Evolutionary conservation across 305 asterid species (phyloP).

Genomic region (Solanum aculeatissimum): DNA sequence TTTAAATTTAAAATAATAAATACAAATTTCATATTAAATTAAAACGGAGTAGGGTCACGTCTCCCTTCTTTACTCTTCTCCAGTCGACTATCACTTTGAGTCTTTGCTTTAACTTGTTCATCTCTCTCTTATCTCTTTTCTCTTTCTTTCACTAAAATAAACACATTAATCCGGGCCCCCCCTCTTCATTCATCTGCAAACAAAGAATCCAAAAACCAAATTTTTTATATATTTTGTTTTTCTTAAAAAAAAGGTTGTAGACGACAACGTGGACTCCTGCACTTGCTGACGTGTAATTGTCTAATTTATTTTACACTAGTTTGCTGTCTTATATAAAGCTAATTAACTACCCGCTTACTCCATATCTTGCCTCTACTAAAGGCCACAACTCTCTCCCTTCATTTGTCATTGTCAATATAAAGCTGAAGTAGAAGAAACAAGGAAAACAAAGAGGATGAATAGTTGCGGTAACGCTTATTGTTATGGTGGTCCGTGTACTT

Average conservation of each 20-base stretch:
- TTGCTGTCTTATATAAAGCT: conserved; percentile 7
- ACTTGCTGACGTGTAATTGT: conserved; percentile 26
- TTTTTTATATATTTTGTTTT: no score
- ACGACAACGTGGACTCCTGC: conserved; percentile 17
- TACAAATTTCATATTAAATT: neutral
- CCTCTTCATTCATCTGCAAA: neutral
- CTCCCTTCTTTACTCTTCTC: neutral
- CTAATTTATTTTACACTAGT: conserved; percentile 5
- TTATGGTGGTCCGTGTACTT: conserved; percentile 21
- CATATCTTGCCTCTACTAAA: neutral
- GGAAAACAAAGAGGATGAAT: conserved; percentile 12
- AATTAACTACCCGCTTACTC: neutral
- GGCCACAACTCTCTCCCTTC: neutral
- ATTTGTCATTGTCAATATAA: neutral
- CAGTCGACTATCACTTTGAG: neutral
- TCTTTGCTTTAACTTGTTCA: neutral
- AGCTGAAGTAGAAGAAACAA: neutral
- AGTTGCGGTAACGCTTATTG: conserved; percentile 14
- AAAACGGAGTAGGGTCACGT: neutral
- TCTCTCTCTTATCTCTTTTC: neutral
- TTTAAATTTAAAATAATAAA: accelerated
- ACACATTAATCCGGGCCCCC: neutral
- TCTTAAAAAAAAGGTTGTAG: neutral
- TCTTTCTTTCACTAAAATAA: neutral
- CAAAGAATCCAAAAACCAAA: conserved; percentile 1